Base-by-base conservation (phyloP, 2,329 filamentous ascomycete species). In the Trichoderma arundinaceum region DNA sequence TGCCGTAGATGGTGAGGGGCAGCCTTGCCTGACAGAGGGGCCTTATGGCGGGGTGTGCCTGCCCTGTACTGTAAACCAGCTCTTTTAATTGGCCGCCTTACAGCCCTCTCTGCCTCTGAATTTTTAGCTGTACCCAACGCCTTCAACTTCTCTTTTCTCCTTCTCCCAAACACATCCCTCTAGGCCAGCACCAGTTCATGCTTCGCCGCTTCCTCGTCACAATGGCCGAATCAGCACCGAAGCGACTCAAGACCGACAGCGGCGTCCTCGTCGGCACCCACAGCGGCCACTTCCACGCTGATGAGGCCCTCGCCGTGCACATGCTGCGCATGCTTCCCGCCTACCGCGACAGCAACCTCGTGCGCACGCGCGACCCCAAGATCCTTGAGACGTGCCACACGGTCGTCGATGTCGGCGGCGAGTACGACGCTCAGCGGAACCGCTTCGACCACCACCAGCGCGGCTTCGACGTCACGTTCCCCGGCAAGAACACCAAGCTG, bases 401-500 rank as follows among this genome's bases (percentile, higher is more conserved):
- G 64, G 94, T 99, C 66, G 94, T 98, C 72, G 95, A 99, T 76
- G 95, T 98, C n/a, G 94, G 94, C 75, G 94, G 94, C 73, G 91
- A 94, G 78, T 98, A 99, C 81, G 90, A 97, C 75, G 81, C 91
- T 64, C 77, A 82, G 58, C 80, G 80, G 69, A 88, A 92, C 79
- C 91, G 94, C 73, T 99, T 92, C 83, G 95, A 99, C 80, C 95
- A 99, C 82, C 95, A 99, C 85, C 95, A 99, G 84, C 92, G 94
- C 70, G 89, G 88, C 75, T 99, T 99, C 83, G 80, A 81, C 67
- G 90, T 91, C 65, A 92, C 90, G 53, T 99, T 99, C 80, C 93
- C 94, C 19, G 86, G 86, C 67, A 90, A 91, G 74, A 77, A 80
- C 62, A 99, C 95, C 69, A 97, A 96, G 84, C 90, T 99, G 66